Evolutionary conservation across 2,329 filamentous ascomycete genomes (phyloP).

Genomic region (Paraconiothyrium sp.): DNA sequence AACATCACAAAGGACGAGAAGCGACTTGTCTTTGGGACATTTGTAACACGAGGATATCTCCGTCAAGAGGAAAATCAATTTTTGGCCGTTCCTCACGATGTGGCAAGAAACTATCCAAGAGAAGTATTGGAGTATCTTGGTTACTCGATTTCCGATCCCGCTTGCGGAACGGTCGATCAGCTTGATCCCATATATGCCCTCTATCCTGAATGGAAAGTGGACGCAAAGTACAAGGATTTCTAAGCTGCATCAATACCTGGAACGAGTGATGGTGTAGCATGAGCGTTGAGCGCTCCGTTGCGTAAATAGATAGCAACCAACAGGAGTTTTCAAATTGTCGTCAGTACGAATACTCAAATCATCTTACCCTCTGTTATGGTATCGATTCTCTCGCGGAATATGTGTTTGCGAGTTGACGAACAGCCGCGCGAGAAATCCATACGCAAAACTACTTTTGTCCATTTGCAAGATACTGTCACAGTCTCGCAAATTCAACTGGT

Average conservation of each 20-base stretch:
- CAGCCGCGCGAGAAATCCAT: no score
- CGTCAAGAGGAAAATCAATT: slow-evolving; percentile 55
- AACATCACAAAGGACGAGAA: slow-evolving; percentile 47
- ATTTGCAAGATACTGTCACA: no score
- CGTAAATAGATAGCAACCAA: no score
- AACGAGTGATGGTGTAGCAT: no score
- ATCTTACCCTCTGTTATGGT: no score
- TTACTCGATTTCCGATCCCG: slow-evolving; percentile 20
- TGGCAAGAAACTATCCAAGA: slow-evolving; percentile 29
- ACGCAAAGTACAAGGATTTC: slow-evolving; percentile 20
- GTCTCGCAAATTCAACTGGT: no score
- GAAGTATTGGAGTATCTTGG: slow-evolving; percentile 19
- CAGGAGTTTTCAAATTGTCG: no score
- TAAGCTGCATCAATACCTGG: neutral
- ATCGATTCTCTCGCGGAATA: no score
- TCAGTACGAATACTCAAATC: no score
- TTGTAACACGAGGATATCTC: slow-evolving; percentile 46
- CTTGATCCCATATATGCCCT: slow-evolving; percentile 23
- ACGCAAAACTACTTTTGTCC: no score
- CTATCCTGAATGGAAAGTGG: slow-evolving; percentile 19
- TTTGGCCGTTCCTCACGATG: slow-evolving; percentile 37
- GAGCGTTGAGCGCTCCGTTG: no score
- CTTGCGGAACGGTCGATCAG: slow-evolving; percentile 23
- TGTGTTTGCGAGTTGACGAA: no score
- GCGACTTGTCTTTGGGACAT: slow-evolving; percentile 45